These are phyloP conservation scores for Penstemon barbatus DNA, from an alignment of 257 asterid species.

Conservation along the genomic window DNA sequence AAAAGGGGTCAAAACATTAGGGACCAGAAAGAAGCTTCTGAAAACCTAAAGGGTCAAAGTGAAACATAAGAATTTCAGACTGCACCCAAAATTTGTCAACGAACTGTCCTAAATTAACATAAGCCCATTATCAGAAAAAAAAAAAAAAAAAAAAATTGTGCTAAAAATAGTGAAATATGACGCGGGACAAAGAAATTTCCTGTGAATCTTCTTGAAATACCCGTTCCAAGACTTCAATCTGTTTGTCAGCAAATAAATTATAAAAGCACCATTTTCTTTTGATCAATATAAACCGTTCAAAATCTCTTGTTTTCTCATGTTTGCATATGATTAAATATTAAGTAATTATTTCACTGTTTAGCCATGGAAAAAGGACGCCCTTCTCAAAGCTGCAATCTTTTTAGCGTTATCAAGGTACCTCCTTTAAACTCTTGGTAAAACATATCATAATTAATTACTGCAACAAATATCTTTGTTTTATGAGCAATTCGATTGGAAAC, in stretches of 20 bases:
- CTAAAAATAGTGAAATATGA: neutral
- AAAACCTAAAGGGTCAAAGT: slow-evolving; percentile 20
- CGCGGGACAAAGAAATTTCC: slow-evolving; percentile 35
- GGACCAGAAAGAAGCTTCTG: neutral
- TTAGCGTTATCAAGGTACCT: slow-evolving; percentile 46
- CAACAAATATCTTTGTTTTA: slow-evolving; percentile 1
- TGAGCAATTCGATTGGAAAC: neutral
- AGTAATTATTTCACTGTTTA: slow-evolving; percentile 1
- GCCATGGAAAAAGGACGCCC: slow-evolving; percentile 44
- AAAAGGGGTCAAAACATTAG: neutral
- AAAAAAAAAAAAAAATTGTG: neutral
- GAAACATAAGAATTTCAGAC: slow-evolving; percentile 25
- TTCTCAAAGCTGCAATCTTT: slow-evolving; percentile 35
- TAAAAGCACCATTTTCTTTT: neutral
- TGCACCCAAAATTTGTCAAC: slow-evolving; percentile 46
- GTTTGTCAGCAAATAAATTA: slow-evolving; percentile 22
- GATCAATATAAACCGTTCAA: neutral
- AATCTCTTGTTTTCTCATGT: slow-evolving; percentile 10
- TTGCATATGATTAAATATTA: slow-evolving; percentile 8
- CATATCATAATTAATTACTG: neutral
- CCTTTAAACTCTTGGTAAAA: slow-evolving; percentile 12
- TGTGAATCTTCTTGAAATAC: slow-evolving; percentile 38
- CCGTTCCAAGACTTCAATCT: slow-evolving; percentile 6
- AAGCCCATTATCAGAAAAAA: slow-evolving; percentile 15
- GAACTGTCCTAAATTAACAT: slow-evolving; percentile 15